Percentiles rank a stretch among this genome's conserved stretches.
Evolutionary conservation across 345 rosid species (phyloP).

Genomic region (Syzygium aqueum): DNA sequence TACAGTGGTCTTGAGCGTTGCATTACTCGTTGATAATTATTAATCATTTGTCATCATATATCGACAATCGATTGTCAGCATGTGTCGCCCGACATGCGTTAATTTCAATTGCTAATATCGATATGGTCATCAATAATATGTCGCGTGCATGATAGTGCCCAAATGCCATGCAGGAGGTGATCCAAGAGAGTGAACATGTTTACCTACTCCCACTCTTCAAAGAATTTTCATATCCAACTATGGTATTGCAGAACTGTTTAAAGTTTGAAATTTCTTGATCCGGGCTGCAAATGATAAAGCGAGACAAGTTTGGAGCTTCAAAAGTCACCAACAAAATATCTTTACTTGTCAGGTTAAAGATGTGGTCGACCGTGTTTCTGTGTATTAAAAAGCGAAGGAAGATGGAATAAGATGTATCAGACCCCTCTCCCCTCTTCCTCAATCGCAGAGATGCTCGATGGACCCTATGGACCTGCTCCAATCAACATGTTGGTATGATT

Average conservation of each 20-base stretch:
- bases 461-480: constrained; percentile 44
- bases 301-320: constrained; percentile 24
- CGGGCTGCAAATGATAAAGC: constrained; percentile 18
- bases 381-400: constrained; percentile 41
- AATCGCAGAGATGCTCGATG: constrained; percentile 27
- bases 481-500: not conserved
- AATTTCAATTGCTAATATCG: too few species aligned
- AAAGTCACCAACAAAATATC: constrained; percentile 39
- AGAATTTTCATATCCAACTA: not conserved
- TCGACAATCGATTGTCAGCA: too few species aligned
- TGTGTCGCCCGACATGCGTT: too few species aligned
- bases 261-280: not conserved
- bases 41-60: too few species aligned
- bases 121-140: too few species aligned
- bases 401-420: constrained; percentile 33
- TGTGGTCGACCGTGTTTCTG: constrained; percentile 35
- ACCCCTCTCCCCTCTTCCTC: constrained; percentile 21
- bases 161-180: not conserved
- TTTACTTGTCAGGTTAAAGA: constrained; percentile 27
- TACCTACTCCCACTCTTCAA: not conserved
- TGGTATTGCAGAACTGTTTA: not conserved
- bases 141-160: not conserved
- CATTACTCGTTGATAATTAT: too few species aligned
- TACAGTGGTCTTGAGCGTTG: too few species aligned
- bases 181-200: not conserved